Percentiles rank a stretch among this genome's conserved stretches.
Conservation (phyloP, 306 rosid species). For the Cucumis sativus region Cucumber_9930_V3 NC_026655.2:15576501-15577000, state of each 20-base stretch:
- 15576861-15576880: neutral
- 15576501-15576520: neutral
- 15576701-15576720: neutral
- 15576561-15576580: conserved; percentile 45
- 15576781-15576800: neutral
- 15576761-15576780: neutral
- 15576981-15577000: neutral
- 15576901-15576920: neutral
- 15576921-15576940: neutral
- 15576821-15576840: neutral
- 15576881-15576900: neutral
- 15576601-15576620: conserved; percentile 53
- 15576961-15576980: neutral
- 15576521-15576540: neutral
- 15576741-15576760: neutral
- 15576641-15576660: conserved; percentile 54
- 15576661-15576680: conserved; percentile 20
- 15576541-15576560: conserved; percentile 41
- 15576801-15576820: neutral
- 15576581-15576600: conserved; percentile 73
- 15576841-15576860: too few species aligned
- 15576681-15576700: neutral
- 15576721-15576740: neutral
- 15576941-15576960: neutral
- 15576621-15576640: conserved; percentile 70